phyloP scores from a whole-genome alignment of 805 yeast species.

The Suhomyces sp. region DNA sequence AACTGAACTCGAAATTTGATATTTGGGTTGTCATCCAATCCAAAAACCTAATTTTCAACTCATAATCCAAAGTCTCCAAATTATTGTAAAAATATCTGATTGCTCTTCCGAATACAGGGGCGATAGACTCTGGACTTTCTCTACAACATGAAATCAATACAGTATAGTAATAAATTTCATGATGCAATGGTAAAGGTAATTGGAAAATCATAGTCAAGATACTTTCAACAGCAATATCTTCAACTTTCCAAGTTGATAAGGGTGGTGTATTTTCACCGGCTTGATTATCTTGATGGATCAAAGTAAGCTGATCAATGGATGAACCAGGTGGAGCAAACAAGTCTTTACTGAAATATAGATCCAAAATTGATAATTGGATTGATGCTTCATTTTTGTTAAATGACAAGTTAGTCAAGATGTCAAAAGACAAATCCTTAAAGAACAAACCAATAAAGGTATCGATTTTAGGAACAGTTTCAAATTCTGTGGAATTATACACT shows the following conservation, averaged over 20 bases:
- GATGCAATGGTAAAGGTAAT: constrained; percentile 65
- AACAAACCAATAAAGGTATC: constrained; percentile 48
- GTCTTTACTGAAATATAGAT: constrained; percentile 64
- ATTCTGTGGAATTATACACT: constrained; percentile 55
- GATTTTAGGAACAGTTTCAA: constrained; percentile 56
- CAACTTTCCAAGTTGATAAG: constrained; percentile 82
- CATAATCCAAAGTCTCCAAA: constrained; percentile 69
- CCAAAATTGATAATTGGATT: constrained; percentile 74
- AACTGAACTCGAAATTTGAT: constrained; percentile 89
- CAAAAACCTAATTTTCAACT: constrained; percentile 65
- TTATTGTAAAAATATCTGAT: constrained; percentile 76
- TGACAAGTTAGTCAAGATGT: constrained; percentile 74
- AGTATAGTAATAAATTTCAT: constrained; percentile 77
- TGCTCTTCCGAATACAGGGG: constrained; percentile 93
- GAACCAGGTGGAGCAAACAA: constrained; percentile 60
- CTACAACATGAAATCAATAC: constrained; percentile 83
- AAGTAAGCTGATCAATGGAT: constrained; percentile 65
- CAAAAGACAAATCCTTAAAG: constrained; percentile 72
- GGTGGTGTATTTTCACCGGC: constrained; percentile 41
- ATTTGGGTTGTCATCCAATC: constrained; percentile 94
- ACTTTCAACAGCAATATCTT: constrained; percentile 83
- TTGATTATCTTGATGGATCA: constrained; percentile 42
- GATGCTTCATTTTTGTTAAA: constrained; percentile 88
- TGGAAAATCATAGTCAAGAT: constrained; percentile 75
- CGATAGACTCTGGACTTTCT: constrained; percentile 70